Percentiles rank a stretch among this genome's conserved stretches.
phyloP scores from a whole-genome alignment of 805 yeast species.

The Ogataea parapolymorpha region DNA sequence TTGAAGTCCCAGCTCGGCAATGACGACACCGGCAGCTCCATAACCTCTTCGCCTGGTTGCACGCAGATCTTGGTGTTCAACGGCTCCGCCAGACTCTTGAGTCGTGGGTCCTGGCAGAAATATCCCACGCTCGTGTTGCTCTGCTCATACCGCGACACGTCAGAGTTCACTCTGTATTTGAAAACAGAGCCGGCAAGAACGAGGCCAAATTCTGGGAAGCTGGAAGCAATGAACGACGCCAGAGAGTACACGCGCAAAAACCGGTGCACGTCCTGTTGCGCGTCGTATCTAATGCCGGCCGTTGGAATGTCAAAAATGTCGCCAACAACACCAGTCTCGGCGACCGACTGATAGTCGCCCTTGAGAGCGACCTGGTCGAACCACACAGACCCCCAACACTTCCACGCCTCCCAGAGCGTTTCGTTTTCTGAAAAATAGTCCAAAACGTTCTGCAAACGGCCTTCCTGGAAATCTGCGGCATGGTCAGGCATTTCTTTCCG shows the following conservation, averaged over 20 bases:
- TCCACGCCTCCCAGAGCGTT: constrained; percentile 73
- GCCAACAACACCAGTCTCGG: constrained; percentile 55
- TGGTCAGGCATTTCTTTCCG: constrained; percentile 15
- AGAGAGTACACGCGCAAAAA: constrained; percentile 49
- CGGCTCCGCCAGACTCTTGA: constrained; percentile 22
- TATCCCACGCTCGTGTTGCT: constrained; percentile 22
- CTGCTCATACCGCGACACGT: constrained; percentile 10
- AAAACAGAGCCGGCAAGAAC: constrained; percentile 45
- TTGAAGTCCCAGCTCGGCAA: constrained; percentile 31
- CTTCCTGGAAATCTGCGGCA: constrained; percentile 6
- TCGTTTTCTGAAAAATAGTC: constrained; percentile 56
- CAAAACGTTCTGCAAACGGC: constrained; percentile 38
- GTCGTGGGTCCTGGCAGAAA: constrained; percentile 27
- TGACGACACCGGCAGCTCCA: constrained; percentile 12
- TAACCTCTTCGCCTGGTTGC: not conserved
- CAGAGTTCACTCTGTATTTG: constrained; percentile 30
- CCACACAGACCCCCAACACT: constrained; percentile 84
- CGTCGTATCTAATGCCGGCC: constrained; percentile 52
- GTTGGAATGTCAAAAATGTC: constrained; percentile 63
- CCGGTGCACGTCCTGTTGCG: constrained; percentile 47
- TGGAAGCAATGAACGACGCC: constrained; percentile 49
- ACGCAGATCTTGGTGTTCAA: constrained; percentile 13
- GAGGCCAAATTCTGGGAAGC: constrained; percentile 50
- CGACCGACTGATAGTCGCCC: constrained; percentile 46
- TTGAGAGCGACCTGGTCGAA: constrained; percentile 58